Percentiles rank a stretch among this genome's conserved stretches.
Conservation (phyloP, 202 grass and related monocot species). For the Panicum hallii region DNA sequence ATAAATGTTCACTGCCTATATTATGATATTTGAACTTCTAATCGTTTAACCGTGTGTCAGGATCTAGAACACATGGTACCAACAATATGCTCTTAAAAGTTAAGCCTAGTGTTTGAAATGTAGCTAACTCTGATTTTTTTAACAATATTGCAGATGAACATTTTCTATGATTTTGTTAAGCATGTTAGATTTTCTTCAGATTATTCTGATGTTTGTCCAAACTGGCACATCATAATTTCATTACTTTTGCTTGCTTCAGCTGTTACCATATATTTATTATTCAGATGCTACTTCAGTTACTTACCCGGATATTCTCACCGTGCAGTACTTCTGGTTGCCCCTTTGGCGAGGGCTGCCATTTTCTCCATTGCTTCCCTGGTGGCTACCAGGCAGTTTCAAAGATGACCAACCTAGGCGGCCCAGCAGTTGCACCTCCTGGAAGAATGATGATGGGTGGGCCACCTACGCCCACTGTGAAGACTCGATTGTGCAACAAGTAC, state of each 20-base stretch:
- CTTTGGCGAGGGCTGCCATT: conserved; percentile 82
- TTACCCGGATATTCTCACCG: conserved; percentile 35
- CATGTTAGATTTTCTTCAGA: conserved; percentile 16
- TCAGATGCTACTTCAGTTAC: conserved; percentile 19
- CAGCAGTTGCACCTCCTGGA: conserved; percentile 50
- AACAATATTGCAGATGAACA: background rate
- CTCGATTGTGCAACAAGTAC: conserved; percentile 78
- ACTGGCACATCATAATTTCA: background rate
- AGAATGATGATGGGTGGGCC: conserved; percentile 46
- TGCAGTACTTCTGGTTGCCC: conserved; percentile 74
- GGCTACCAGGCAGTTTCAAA: conserved; percentile 66
- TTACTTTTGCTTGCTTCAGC: background rate
- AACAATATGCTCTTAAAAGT: background rate
- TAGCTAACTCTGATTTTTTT: background rate
- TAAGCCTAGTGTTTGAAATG: background rate
- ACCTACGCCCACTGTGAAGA: conserved; percentile 52
- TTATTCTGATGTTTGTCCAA: background rate
- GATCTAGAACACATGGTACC: conserved; percentile 6
- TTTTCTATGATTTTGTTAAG: background rate
- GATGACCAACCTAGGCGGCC: conserved; percentile 59
- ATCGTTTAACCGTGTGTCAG: background rate
- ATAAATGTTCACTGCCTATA: background rate
- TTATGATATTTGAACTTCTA: conserved; percentile 2
- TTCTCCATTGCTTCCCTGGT: conserved; percentile 74
- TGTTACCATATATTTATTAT: background rate